Evolutionary conservation across 2,329 filamentous ascomycete genomes (phyloP), one percentile per base, ranked within the genome.

Genomic region (Phoma sp.): DNA sequence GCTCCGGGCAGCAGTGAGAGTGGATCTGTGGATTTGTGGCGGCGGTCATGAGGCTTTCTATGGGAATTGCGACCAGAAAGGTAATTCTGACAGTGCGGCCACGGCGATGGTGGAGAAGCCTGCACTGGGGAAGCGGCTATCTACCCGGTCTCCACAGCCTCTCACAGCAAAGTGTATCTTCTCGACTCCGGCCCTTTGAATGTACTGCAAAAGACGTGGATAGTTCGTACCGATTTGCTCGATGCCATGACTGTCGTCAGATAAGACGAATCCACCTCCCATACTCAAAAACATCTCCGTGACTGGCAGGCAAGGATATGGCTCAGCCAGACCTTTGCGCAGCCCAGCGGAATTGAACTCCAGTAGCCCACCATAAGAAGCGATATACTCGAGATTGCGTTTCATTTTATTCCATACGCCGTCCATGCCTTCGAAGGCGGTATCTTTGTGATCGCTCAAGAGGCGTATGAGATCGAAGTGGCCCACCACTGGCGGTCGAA

Each of bases 401-500:
- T 84, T 63, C 29, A 96, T 84, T 69, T 81, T 85, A 45, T 81
- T 76, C 94, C 94, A 98, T 0, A 96, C 90, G 3, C 79, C 75
- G 2, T 74, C 69, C 81, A 85, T 87, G 57, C 71, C 71, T 35
- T 78, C 78, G 54, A 92, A 80, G 60, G 87, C 85, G 35, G 83
- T 75, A 43, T 84, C 84, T 0, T 89, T 88, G 19, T 89, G 81
- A 53, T 86, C 83, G 65, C 90, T 92, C 73, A 95, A 82, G 60
- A 99, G 78, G 12, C 94, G 82, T 50, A 98, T 89, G 19, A 99
- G 84, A 77, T 99, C 95, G 73, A 99, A 96, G 77, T 99, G 95
- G 0, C 93, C 95, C 4, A 99, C 88, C 12, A 99, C 83, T 7
- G 85, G 85, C 29, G 95, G 95, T 63, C 80, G 79, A 61, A 96